Percentiles rank a stretch among this genome's conserved stretches.
Evolutionary conservation across 805 yeast species (phyloP).

Genomic region (Monosporozyma aerobia): DNA sequence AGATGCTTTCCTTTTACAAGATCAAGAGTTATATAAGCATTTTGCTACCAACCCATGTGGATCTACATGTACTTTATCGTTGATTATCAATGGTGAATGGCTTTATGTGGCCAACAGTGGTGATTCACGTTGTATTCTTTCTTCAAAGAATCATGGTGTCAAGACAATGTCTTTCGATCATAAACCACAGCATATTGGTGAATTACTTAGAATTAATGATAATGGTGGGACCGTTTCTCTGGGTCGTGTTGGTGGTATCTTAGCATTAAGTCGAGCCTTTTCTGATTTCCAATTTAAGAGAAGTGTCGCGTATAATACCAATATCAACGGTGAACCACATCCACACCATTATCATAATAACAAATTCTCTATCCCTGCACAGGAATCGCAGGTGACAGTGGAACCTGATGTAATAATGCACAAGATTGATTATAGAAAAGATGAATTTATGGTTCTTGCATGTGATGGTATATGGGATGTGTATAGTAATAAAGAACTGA

Average conservation of each 20-base stretch:
- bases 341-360: constrained; percentile 1
- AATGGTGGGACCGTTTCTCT: constrained; percentile 92
- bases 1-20: constrained; percentile 39
- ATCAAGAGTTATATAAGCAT: constrained; percentile 34
- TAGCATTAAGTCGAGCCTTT: constrained; percentile 88
- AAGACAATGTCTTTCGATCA: constrained; percentile 69
- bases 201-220: constrained; percentile 76
- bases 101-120: constrained; percentile 65
- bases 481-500: constrained; percentile 46
- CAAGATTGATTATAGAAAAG: constrained; percentile 33
- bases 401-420: constrained; percentile 69
- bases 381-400: constrained; percentile 71
- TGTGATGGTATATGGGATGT: constrained; percentile 85
- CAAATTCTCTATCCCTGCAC: constrained; percentile 35
- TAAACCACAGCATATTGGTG: constrained; percentile 94
- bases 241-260: constrained; percentile 91
- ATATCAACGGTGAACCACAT: constrained; percentile 7
- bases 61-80: constrained; percentile 42
- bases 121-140: constrained; percentile 59
- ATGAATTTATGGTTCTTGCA: constrained; percentile 65
- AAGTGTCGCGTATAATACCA: constrained; percentile 16
- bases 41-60: constrained; percentile 38
- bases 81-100: constrained; percentile 35
- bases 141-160: constrained; percentile 42
- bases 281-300: constrained; percentile 57